Conservation (phyloP, 2,329 filamentous ascomycete genomes). For the Clonostachys rosea region DNA sequence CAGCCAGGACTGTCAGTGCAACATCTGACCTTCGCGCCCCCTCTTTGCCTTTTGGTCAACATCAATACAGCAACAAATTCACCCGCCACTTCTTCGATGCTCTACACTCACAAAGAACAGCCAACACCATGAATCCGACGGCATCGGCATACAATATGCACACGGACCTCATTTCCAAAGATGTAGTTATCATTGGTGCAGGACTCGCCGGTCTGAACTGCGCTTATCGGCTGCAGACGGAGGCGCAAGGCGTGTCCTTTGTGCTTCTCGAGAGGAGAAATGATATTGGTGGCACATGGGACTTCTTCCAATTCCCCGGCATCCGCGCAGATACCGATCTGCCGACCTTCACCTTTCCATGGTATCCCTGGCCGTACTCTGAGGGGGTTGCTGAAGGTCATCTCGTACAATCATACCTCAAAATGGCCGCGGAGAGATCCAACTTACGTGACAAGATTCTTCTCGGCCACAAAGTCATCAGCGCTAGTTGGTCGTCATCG, state of each 20-base stretch:
- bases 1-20: too few species aligned
- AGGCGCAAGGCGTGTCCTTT: slow-evolving; percentile 46
- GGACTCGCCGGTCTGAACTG: slow-evolving; percentile 73
- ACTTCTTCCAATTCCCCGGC: slow-evolving; percentile 72
- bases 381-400: slow-evolving; percentile 43
- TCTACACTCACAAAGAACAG: too few species aligned
- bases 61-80: too few species aligned
- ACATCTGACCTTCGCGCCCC: too few species aligned
- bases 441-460: slow-evolving; percentile 47
- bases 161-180: too few species aligned
- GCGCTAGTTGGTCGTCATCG: slow-evolving; percentile 44
- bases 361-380: slow-evolving; percentile 63
- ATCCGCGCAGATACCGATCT: slow-evolving; percentile 64
- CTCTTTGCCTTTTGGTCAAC: too few species aligned
- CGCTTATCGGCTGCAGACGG: slow-evolving; percentile 61
- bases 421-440: slow-evolving; percentile 36
- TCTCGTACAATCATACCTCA: slow-evolving; percentile 45
- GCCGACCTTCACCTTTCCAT: slow-evolving; percentile 60
- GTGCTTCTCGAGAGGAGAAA: slow-evolving; percentile 64
- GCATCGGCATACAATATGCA: slow-evolving; percentile 8
- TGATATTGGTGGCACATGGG: slow-evolving; percentile 71
- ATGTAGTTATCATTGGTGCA: slow-evolving; percentile 64
- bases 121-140: too few species aligned
- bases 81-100: too few species aligned
- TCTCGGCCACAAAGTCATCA: slow-evolving; percentile 38